Conservation (phyloP, 495 filamentous ascomycete species). For the Aspergillus steynii region DNA sequence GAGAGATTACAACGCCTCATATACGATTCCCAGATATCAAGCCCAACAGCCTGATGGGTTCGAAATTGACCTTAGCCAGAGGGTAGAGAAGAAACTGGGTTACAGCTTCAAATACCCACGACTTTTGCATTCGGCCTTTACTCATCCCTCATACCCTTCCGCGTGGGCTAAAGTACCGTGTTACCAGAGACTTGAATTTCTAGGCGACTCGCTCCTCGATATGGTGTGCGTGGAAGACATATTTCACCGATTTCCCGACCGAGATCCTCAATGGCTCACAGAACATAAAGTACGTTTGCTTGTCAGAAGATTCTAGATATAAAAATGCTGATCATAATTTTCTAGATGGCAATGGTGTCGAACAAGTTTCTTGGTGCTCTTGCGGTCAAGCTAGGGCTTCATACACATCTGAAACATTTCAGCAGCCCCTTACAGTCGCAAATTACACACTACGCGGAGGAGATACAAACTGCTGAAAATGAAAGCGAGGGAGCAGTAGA, state of each 20-base stretch:
- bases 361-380: conserved; percentile 91
- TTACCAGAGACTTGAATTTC: conserved; percentile 92
- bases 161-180: conserved; percentile 75
- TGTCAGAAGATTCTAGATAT: not conserved
- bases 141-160: conserved; percentile 78
- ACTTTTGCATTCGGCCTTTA: conserved; percentile 81
- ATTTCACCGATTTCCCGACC: conserved; percentile 70
- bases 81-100: conserved; percentile 65
- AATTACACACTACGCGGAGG: conserved; percentile 68
- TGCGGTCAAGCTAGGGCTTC: conserved; percentile 72
- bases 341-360: conserved; percentile 92
- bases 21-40: conserved; percentile 74
- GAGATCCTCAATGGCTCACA: conserved; percentile 95
- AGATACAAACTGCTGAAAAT: conserved; percentile 57
- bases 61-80: conserved; percentile 63
- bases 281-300: conserved; percentile 73
- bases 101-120: conserved; percentile 82
- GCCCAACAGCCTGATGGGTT: conserved; percentile 43
- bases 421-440: conserved; percentile 57
- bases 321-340: conserved; percentile 6
- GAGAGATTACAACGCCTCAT: conserved; percentile 70
- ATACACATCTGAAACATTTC: conserved; percentile 69
- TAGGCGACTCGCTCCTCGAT: conserved; percentile 88
- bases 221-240: conserved; percentile 82
- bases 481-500: conserved; percentile 61